These are phyloP conservation scores for Penstemon newberryi DNA, from an alignment of 257 asterid genomes.

Conservation along the genomic window DNA sequence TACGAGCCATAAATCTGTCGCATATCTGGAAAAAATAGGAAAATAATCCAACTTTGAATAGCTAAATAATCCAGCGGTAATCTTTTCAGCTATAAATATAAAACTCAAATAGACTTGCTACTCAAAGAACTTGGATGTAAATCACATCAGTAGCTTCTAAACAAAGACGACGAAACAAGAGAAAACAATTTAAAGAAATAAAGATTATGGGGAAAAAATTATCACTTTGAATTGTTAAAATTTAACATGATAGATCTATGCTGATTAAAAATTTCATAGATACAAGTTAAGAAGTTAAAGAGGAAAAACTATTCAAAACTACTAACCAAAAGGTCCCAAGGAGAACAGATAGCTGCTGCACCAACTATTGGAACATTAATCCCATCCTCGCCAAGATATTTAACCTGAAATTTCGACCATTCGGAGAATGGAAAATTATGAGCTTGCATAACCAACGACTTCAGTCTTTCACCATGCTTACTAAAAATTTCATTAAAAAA, in stretches of 20 bases:
- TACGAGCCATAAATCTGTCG: conserved; percentile 59
- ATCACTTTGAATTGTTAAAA: too few relatives aligned
- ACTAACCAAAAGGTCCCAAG: conserved; percentile 69
- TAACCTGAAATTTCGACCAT: conserved; percentile 40
- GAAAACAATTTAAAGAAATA: background rate
- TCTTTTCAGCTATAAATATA: background rate
- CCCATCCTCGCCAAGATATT: conserved; percentile 73
- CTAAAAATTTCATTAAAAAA: too few relatives aligned
- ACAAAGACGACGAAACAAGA: background rate
- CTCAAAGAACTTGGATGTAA: background rate
- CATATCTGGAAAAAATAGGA: conserved; percentile 37
- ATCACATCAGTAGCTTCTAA: too few relatives aligned
- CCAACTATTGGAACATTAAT: conserved; percentile 43
- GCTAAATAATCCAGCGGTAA: background rate
- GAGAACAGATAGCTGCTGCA: conserved; percentile 63
- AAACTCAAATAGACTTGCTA: background rate
- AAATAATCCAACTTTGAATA: background rate
- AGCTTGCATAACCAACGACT: too few relatives aligned
- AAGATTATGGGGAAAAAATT: too few relatives aligned
- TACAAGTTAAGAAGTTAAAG: background rate
- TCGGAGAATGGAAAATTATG: too few relatives aligned
- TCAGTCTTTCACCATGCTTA: too few relatives aligned
- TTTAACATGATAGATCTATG: too few relatives aligned
- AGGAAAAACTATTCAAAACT: background rate
- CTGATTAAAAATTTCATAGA: too few relatives aligned